Percentiles rank a stretch among this genome's conserved stretches.
These are phyloP conservation scores for Dioscorea zingiberensis DNA, from an alignment of 106 monocot species.

Conservation along the genomic window DNA sequence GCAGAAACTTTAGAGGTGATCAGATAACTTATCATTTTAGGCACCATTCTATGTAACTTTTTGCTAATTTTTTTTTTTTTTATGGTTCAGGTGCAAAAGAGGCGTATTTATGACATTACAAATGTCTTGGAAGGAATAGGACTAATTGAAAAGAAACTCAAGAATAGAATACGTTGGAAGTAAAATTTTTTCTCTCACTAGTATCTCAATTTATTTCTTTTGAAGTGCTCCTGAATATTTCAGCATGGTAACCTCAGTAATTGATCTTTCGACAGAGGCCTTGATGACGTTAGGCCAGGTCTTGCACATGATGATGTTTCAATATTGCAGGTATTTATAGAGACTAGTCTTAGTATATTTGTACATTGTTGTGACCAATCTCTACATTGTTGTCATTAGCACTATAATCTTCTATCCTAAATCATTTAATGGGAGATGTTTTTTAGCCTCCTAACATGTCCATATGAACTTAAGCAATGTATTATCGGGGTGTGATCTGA, in stretches of 20 bases:
- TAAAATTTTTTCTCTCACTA: conserved; percentile 17
- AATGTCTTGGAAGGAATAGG: conserved; percentile 97
- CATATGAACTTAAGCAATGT: no score
- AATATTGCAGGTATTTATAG: conserved; percentile 72
- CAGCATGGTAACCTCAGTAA: not conserved
- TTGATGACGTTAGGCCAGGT: conserved; percentile 49
- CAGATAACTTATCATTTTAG: no score
- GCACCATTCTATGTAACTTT: not conserved
- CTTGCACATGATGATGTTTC: conserved; percentile 47
- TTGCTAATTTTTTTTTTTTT: not conserved
- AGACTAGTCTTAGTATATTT: not conserved
- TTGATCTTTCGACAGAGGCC: conserved; percentile 33
- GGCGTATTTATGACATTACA: conserved; percentile 94
- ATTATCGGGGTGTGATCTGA: no score
- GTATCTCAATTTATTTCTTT: conserved; percentile 1
- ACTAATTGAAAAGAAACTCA: conserved; percentile 80
- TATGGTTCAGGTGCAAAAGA: conserved; percentile 67
- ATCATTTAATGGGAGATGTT: no score
- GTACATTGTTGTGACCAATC: no score
- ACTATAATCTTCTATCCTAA: no score
- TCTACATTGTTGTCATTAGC: no score
- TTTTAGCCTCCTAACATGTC: no score
- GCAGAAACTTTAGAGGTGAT: conserved; percentile 81
- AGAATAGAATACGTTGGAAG: conserved; percentile 93
- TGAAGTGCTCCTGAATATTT: not conserved